Base-by-base conservation (phyloP, 768 basidiomycete genomes). In the Podaxis sp. region DNA sequence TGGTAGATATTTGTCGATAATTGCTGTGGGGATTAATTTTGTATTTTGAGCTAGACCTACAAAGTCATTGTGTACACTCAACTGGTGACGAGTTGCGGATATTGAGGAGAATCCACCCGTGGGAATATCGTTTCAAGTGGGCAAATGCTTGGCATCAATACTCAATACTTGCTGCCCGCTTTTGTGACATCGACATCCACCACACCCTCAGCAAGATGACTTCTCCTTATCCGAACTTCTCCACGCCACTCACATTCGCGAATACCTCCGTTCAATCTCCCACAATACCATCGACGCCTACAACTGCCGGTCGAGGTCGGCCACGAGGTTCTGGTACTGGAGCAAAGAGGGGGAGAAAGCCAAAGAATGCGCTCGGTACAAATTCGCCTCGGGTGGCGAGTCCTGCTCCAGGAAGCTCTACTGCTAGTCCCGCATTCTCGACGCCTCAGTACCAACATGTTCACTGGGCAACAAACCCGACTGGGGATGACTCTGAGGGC, bases 301-400 rank as follows among this genome's bases (percentile, higher is more conserved):
- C 71, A 35, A 68, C 69, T 14, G 63, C 62, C 25, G 64, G 68
- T 50, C 72, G 76, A 7, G 74, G 76, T 28, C 69, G 76, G 32
- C 72, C 71, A 21, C 62, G 74, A 61, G 76, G 74, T 27, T 42
- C 70, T 50, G 59, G 61, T 32, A 70, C 67, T 18, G 77, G 77
- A 60, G 77, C 76, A 56, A 78, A 80, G 70, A 75, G 79, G 42
- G 77, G 80, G 59, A 72, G 77, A 47, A 83, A 83, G 68, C 80
- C 82, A 5, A 77, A 77, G 40, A 77, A 74, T 40, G 73, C 72
- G 11, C 63, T 70, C 21, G 71, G 69, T 2, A 64, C 74, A 9
- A 66, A 65, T 3, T 72, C 73, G 38, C 73, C 78, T 11, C 61
- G 71, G 28, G 70, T 68, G 2, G 65, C 68, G 0, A 65, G 67